These are phyloP conservation scores for Solanum chmielewskii DNA, from an alignment of 257 asterid genomes.

Conservation along the genomic window DNA sequence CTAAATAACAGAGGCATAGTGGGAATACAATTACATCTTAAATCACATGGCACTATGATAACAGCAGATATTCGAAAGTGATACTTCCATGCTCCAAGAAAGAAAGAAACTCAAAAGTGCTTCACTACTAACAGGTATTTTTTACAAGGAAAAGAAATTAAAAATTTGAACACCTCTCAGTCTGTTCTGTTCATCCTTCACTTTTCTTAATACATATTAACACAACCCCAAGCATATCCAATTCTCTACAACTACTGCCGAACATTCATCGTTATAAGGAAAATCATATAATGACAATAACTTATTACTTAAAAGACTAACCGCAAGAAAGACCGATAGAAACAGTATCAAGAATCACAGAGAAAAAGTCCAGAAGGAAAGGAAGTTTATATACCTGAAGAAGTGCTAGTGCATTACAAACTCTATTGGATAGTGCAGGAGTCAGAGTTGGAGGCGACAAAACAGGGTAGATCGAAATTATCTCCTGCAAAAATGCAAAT, in stretches of 20 bases:
- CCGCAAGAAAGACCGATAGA: neutral
- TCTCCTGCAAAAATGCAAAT: slow-evolving; percentile 15
- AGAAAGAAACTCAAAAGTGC: neutral
- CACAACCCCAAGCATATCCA: neutral
- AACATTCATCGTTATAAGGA: neutral
- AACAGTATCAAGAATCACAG: neutral
- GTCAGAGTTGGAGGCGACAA: slow-evolving; percentile 23
- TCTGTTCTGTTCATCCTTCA: neutral
- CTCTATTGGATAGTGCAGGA: slow-evolving; percentile 20
- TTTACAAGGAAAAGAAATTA: neutral
- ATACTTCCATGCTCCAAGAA: neutral
- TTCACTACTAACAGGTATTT: neutral
- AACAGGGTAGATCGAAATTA: slow-evolving; percentile 15
- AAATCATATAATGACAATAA: neutral
- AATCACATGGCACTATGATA: neutral
- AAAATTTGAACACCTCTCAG: neutral
- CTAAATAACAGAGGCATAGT: neutral
- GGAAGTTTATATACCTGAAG: slow-evolving; percentile 22
- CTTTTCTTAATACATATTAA: neutral
- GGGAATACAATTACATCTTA: neutral
- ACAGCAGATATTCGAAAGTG: neutral
- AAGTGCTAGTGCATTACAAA: slow-evolving; percentile 27
- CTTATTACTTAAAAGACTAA: neutral
- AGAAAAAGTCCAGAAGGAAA: neutral
- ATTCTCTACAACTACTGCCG: neutral